phyloP scores from a whole-genome alignment of 139 green algal genomes.

The Haematococcus sp. region DNA sequence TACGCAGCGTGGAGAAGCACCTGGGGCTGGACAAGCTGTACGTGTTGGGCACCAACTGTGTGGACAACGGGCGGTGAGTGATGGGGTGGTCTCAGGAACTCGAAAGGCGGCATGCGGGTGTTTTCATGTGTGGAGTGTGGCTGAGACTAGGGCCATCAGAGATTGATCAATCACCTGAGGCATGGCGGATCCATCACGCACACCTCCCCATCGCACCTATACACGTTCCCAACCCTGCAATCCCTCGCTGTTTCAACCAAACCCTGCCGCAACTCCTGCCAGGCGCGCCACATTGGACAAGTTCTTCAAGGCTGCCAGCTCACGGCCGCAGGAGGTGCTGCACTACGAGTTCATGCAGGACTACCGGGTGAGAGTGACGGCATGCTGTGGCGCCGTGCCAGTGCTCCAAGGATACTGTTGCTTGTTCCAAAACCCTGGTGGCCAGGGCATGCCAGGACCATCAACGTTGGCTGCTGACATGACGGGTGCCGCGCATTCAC shows the following conservation, averaged over 20 bases:
- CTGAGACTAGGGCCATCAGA: too few species aligned
- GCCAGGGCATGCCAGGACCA: too few species aligned
- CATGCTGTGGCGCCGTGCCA: too few species aligned
- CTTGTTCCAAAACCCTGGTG: too few species aligned
- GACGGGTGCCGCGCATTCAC: too few species aligned
- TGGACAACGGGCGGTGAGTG: slow-evolving; percentile 77
- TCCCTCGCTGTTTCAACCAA: not conserved
- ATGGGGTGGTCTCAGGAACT: too few species aligned
- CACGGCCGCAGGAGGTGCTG: slow-evolving; percentile 59
- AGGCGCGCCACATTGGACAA: slow-evolving; percentile 58
- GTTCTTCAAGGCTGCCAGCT: slow-evolving; percentile 84
- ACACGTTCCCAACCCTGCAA: too few species aligned
- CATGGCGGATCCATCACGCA: too few species aligned
- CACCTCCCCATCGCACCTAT: too few species aligned
- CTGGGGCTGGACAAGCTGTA: slow-evolving; percentile 92
- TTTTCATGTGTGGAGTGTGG: too few species aligned
- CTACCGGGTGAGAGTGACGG: slow-evolving; percentile 32
- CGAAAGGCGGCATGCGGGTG: slow-evolving; percentile 30
- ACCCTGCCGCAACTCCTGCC: not conserved
- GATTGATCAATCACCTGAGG: not conserved
- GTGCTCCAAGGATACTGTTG: too few species aligned
- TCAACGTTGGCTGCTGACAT: too few species aligned
- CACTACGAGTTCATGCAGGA: slow-evolving; percentile 99
- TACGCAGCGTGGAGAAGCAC: slow-evolving; percentile 86
- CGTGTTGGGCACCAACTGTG: slow-evolving; percentile 91